A percentile compares a stretch with the other conserved stretches of the same genome.
phyloP scores from a whole-genome alignment of 495 filamentous ascomycete genomes.

The Lophiotrema nucula region DNA sequence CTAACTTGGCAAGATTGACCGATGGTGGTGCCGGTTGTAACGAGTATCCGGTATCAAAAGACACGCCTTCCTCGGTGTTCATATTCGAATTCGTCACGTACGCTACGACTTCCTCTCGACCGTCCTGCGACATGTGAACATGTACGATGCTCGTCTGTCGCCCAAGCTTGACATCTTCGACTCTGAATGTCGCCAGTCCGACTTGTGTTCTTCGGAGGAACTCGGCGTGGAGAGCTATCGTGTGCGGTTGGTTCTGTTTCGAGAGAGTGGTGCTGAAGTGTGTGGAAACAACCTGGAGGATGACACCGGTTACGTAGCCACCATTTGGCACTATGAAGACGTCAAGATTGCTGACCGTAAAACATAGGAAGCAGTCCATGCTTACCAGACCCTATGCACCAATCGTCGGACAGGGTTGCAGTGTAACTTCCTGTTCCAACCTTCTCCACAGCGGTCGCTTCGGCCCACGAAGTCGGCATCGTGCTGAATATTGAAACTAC shows the following conservation, averaged over 20 bases:
- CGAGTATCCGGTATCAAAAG: slow-evolving; percentile 52
- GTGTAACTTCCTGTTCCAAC: slow-evolving; percentile 62
- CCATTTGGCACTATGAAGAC: slow-evolving; percentile 71
- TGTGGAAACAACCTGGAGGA: slow-evolving; percentile 58
- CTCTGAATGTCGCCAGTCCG: slow-evolving; percentile 61
- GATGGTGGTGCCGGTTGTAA: slow-evolving; percentile 50
- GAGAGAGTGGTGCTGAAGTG: slow-evolving; percentile 67
- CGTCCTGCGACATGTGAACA: slow-evolving; percentile 60
- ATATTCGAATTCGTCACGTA: slow-evolving; percentile 70
- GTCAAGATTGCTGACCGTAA: slow-evolving; percentile 25
- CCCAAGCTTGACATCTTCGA: slow-evolving; percentile 73
- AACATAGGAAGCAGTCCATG: not conserved
- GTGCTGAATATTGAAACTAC: too few relatives aligned
- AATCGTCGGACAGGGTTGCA: slow-evolving; percentile 58
- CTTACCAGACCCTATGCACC: slow-evolving; percentile 69
- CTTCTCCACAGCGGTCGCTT: slow-evolving; percentile 57
- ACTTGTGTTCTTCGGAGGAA: slow-evolving; percentile 68
- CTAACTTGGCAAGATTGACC: slow-evolving; percentile 46
- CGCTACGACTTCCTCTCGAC: slow-evolving; percentile 60
- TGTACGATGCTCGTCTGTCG: slow-evolving; percentile 68
- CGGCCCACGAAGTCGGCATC: slow-evolving; percentile 48
- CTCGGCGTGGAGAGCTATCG: slow-evolving; percentile 66
- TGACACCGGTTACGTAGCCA: slow-evolving; percentile 67
- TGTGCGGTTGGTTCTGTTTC: slow-evolving; percentile 59
- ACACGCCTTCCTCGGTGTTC: slow-evolving; percentile 56